A percentile compares a stretch with the other conserved stretches of the same genome.
These are phyloP conservation scores for Epichloe festucae DNA, from an alignment of 2,329 filamentous ascomycete genomes.

Conservation along the genomic window DNA sequence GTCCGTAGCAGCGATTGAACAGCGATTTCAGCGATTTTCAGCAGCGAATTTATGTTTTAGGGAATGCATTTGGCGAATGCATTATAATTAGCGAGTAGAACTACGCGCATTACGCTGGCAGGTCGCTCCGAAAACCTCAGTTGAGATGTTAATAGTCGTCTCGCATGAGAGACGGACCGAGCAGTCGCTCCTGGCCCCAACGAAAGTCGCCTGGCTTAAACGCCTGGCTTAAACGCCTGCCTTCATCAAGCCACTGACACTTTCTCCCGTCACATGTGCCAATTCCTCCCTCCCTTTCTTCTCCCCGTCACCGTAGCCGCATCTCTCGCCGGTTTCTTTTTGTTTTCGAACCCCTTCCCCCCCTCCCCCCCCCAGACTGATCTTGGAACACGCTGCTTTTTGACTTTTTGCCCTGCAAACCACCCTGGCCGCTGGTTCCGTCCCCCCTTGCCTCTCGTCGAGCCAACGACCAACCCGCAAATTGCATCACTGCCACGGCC, in stretches of 20 bases:
- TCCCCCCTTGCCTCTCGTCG: not conserved
- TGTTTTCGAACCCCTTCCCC: not conserved
- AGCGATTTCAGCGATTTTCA: too few relatives aligned
- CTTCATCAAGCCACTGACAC: not conserved
- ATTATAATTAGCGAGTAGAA: too few relatives aligned
- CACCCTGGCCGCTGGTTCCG: not conserved
- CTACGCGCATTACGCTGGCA: too few relatives aligned
- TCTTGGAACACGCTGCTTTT: not conserved
- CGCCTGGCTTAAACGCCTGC: not conserved
- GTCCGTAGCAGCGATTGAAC: too few relatives aligned
- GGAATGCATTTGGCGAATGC: too few relatives aligned
- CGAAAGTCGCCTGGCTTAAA: not conserved
- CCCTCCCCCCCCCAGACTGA: not conserved
- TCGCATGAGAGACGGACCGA: too few relatives aligned
- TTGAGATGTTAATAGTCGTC: too few relatives aligned
- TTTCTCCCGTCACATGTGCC: not conserved
- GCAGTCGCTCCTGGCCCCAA: not conserved
- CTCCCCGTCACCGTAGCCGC: not conserved
- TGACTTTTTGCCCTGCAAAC: not conserved
- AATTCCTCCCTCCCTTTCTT: not conserved
- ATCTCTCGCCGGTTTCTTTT: not conserved
- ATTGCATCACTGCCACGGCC: constrained; percentile 1
- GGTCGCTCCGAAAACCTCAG: too few relatives aligned
- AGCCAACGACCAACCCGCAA: not conserved
- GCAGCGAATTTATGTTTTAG: too few relatives aligned